phyloP scores from a whole-genome alignment of 129 eudicot species.

The Dittrichia graveolens region DNA sequence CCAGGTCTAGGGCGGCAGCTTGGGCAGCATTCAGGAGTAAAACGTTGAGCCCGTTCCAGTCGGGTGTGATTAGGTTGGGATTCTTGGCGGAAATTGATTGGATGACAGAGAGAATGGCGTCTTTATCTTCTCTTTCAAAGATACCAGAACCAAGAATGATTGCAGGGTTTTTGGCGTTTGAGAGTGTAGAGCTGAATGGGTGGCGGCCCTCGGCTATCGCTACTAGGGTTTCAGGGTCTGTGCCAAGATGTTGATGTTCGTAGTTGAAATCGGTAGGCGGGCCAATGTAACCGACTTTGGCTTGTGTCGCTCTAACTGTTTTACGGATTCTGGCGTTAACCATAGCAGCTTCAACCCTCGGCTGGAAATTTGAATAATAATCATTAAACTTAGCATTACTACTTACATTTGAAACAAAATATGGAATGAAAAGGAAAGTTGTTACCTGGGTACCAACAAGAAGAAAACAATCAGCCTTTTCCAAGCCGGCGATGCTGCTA shows the following conservation, averaged over 20 bases:
- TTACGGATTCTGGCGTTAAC: slow-evolving; percentile 90
- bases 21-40: slow-evolving; percentile 79
- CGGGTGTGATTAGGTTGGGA: slow-evolving; percentile 56
- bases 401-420: background rate
- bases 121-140: slow-evolving; percentile 68
- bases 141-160: slow-evolving; percentile 79
- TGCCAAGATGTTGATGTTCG: slow-evolving; percentile 71
- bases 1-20: slow-evolving; percentile 94
- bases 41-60: slow-evolving; percentile 84
- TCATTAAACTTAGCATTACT: background rate
- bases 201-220: slow-evolving; percentile 77
- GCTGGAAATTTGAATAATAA: slow-evolving; percentile 43
- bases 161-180: slow-evolving; percentile 72
- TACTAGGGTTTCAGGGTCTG: slow-evolving; percentile 64
- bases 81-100: slow-evolving; percentile 61
- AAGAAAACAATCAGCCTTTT: slow-evolving; percentile 84
- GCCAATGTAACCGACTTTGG: slow-evolving; percentile 85
- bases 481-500: slow-evolving; percentile 72
- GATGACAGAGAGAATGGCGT: slow-evolving; percentile 62
- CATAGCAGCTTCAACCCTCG: slow-evolving; percentile 93
- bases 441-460: slow-evolving; percentile 91
- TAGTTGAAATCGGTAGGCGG: slow-evolving; percentile 79
- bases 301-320: slow-evolving; percentile 70
- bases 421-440: background rate
- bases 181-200: slow-evolving; percentile 53